Base-by-base conservation (phyloP, 1,284 basidiomycete genomes). In the Pterula multifida region DNA sequence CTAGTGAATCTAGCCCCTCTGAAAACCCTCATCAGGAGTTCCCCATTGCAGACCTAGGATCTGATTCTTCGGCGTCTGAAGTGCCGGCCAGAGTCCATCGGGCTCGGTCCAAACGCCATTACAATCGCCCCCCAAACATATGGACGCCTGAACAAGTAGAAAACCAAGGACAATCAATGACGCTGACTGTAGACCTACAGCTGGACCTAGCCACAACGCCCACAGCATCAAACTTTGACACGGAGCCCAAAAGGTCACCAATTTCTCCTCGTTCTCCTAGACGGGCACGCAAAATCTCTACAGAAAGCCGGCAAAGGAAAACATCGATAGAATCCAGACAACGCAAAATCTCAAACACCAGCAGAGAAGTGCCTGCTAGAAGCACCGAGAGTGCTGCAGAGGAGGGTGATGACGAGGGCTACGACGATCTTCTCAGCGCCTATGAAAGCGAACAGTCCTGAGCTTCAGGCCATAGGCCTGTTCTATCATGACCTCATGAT, bases 351-450 rank as follows among this genome's bases (percentile, higher is more conserved):
- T 76, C 75, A 4, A 64, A 64, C 0, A 66, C 64, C 36, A 68
- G 65, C 46, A 68, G 39, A 17, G 39, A 65, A 26, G 52, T 52
- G 48, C 66, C 56, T 36, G 55, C 65, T 50, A 64, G 61, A 28
- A 59, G 58, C 48, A 67, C 75, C 46, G 78, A 80, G 39, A 85
- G 79, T 58, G 75, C 70, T 24, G 81, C 80, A 1, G 78, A 81
- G 49, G 81, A 85, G 50, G 84, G 84, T 2, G 83, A 86, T 54
- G 84, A 86, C 55, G 84, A 86, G 60, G 83, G 81, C 3, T 87
- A 86, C 52, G 82, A 82, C 54, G 85, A 86, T 25, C 60, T 87
- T 50, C 61, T 87, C 55, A 85, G 81, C 60, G 83, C 83, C 22
- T 88, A 88, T 57, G 85, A 86, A 64, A 86, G 85, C 58, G 84